A percentile compares a stretch with the other conserved stretches of the same genome.
Conservation (phyloP, 495 filamentous ascomycete genomes). For the Chaetomidium leptoderma region DNA sequence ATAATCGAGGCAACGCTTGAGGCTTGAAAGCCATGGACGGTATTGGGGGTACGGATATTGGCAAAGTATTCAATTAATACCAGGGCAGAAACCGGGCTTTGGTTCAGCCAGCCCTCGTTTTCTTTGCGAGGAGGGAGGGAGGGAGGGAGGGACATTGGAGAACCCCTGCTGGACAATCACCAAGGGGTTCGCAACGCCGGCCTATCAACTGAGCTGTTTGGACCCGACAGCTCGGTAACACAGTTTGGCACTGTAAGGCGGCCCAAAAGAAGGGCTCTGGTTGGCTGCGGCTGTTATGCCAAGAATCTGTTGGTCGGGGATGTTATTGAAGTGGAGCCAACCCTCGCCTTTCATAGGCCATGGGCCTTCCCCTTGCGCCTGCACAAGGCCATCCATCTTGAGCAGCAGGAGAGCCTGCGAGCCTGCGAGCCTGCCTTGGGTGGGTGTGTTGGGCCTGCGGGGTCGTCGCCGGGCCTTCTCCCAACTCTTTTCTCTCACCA, state of each 20-base stretch:
- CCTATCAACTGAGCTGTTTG: background rate
- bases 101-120: no score
- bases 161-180: background rate
- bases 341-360: background rate
- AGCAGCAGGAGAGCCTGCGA: no score
- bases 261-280: background rate
- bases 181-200: background rate
- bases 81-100: no score
- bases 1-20: background rate
- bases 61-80: no score
- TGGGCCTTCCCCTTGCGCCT: background rate
- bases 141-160: background rate
- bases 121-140: no score
- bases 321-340: background rate
- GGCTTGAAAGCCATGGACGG: no score
- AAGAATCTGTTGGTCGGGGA: constrained; percentile 3
- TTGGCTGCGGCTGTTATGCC: background rate
- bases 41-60: no score
- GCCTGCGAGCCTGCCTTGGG: background rate
- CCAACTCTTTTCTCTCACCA: background rate
- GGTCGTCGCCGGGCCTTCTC: background rate
- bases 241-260: background rate
- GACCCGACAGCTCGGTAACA: background rate
- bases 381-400: background rate
- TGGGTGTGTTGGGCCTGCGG: background rate